These are phyloP conservation scores for Globisporangium camurandrum DNA, from an alignment of 352 stramenopile genomes.

Conservation along the genomic window DNA sequence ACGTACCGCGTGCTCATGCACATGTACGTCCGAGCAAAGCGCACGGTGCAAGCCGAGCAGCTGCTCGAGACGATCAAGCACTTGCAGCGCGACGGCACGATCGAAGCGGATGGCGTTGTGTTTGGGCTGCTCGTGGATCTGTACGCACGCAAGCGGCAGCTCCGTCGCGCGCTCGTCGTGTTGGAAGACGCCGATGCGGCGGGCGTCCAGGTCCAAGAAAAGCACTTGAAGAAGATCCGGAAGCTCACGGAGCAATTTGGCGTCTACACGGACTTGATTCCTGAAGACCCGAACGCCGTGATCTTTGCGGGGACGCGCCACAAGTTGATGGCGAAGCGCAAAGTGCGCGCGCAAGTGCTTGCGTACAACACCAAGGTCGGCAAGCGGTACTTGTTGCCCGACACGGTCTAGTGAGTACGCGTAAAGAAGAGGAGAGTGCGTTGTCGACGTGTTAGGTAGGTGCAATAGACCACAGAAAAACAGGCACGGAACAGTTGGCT, in stretches of 20 bases:
- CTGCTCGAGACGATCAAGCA: slow-evolving; percentile 36
- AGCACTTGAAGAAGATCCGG: slow-evolving; percentile 68
- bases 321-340: slow-evolving; percentile 74
- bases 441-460: too few relatives aligned
- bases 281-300: slow-evolving; percentile 66
- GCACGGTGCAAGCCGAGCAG: slow-evolving; percentile 40
- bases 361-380: slow-evolving; percentile 69
- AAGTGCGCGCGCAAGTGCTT: slow-evolving; percentile 58
- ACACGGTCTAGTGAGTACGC: slow-evolving; percentile 30
- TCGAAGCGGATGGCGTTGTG: slow-evolving; percentile 47
- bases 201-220: slow-evolving; percentile 46
- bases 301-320: slow-evolving; percentile 47
- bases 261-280: slow-evolving; percentile 72
- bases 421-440: too few relatives aligned
- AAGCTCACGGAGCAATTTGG: slow-evolving; percentile 52
- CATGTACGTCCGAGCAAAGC: slow-evolving; percentile 69
- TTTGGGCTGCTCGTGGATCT: slow-evolving; percentile 71
- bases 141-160: slow-evolving; percentile 51
- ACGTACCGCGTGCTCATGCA: slow-evolving; percentile 78
- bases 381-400: slow-evolving; percentile 62
- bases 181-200: slow-evolving; percentile 53
- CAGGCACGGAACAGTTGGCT: too few relatives aligned
- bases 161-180: slow-evolving; percentile 56
- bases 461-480: too few relatives aligned
- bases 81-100: slow-evolving; percentile 34